These are phyloP conservation scores for Gardenia jasminoides DNA, from an alignment of 257 asterid genomes.

Conservation along the genomic window DNA sequence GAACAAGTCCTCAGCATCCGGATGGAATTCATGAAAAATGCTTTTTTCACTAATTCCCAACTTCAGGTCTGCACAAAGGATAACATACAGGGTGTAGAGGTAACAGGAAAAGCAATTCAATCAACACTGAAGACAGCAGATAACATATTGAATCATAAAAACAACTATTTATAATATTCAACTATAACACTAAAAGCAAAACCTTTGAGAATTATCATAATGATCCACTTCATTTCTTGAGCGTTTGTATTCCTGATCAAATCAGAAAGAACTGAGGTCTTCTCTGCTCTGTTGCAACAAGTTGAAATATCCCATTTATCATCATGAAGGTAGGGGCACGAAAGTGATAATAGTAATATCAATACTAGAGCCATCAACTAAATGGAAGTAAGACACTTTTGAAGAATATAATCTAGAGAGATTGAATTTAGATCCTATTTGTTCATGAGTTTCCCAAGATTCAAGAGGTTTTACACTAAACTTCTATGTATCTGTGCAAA, in stretches of 20 bases:
- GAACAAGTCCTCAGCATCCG: slow-evolving; percentile 97
- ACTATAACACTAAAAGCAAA: neutral
- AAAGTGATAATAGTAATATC: neutral
- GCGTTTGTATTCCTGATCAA: slow-evolving; percentile 86
- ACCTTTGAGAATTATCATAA: slow-evolving; percentile 98
- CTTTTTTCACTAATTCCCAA: slow-evolving; percentile 92
- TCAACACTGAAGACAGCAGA: neutral
- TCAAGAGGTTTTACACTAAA: neutral
- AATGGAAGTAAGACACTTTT: neutral
- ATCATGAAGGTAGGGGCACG: slow-evolving; percentile 6
- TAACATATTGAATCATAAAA: neutral
- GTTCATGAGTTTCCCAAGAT: neutral
- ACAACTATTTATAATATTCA: no score
- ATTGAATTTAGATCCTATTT: neutral
- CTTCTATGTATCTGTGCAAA: no score
- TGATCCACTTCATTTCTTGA: slow-evolving; percentile 97
- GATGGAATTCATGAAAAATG: slow-evolving; percentile 96
- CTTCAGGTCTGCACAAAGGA: slow-evolving; percentile 65
- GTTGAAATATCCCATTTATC: slow-evolving; percentile 21
- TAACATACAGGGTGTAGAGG: neutral
- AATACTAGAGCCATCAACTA: neutral
- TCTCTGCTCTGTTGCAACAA: slow-evolving; percentile 60
- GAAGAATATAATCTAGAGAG: neutral
- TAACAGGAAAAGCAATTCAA: slow-evolving; percentile 1
- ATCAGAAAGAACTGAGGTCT: slow-evolving; percentile 65